phyloP scores from a whole-genome alignment of 2,329 filamentous ascomycete genomes.

The Sarocladium strictum region DNA sequence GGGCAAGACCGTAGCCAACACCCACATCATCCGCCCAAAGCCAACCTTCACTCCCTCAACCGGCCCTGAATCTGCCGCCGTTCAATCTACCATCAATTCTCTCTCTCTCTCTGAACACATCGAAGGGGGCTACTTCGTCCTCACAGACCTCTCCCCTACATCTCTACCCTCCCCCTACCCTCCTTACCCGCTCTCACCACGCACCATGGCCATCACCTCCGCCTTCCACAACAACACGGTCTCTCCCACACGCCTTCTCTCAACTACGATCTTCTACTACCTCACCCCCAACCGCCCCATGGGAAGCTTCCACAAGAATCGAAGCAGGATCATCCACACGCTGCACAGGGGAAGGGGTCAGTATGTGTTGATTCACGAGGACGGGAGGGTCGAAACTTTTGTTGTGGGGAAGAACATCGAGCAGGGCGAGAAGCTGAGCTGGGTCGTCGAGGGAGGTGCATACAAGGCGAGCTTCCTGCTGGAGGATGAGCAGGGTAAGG shows the following conservation, averaged over 20 bases:
- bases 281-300: slow-evolving; percentile 49
- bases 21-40: slow-evolving; percentile 3
- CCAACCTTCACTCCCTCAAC: slow-evolving; percentile 9
- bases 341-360: slow-evolving; percentile 56
- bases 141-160: slow-evolving; percentile 50
- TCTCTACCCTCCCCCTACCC: slow-evolving; percentile 44
- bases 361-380: slow-evolving; percentile 59
- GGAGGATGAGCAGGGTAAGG: neutral
- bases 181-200: slow-evolving; percentile 27
- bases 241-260: slow-evolving; percentile 39
- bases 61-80: slow-evolving; percentile 10
- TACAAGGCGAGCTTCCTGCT: slow-evolving; percentile 61
- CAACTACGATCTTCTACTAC: slow-evolving; percentile 60
- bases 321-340: slow-evolving; percentile 57
- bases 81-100: slow-evolving; percentile 17
- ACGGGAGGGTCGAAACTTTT: slow-evolving; percentile 55
- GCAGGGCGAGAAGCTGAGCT: slow-evolving; percentile 56
- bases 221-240: slow-evolving; percentile 17
- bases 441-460: slow-evolving; percentile 63
- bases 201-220: slow-evolving; percentile 22
- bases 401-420: slow-evolving; percentile 53
- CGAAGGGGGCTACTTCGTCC: slow-evolving; percentile 59
- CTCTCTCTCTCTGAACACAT: slow-evolving; percentile 49
- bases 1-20: neutral
- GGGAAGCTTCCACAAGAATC: slow-evolving; percentile 59